A percentile compares a stretch with the other conserved stretches of the same genome.
phyloP scores from a whole-genome alignment of 2,329 filamentous ascomycete genomes.

The Penicillium thymicola region DNA sequence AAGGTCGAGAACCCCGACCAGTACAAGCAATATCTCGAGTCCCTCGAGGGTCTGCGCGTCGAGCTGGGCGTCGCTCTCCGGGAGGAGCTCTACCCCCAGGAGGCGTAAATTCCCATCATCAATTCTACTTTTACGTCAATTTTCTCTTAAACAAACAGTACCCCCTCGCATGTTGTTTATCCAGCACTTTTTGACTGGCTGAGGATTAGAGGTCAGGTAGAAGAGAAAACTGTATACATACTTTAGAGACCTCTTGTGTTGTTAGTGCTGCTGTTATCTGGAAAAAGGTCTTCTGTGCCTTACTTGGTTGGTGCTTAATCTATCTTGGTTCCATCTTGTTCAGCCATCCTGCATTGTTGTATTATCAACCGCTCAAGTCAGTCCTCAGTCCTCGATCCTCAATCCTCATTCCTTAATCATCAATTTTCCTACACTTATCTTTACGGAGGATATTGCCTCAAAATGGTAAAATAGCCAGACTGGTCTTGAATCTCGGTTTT shows the following conservation, averaged over 20 bases:
- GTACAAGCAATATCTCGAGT: slow-evolving; percentile 91
- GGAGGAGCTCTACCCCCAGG: slow-evolving; percentile 82
- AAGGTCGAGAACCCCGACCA: slow-evolving; percentile 99
- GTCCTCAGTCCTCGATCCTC: slow-evolving; percentile 5
- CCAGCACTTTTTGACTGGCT: slow-evolving; percentile 17
- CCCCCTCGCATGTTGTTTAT: slow-evolving; percentile 14
- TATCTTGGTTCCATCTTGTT: slow-evolving; percentile 19
- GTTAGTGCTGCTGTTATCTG: slow-evolving; percentile 29
- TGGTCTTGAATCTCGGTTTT: slow-evolving; percentile 9
- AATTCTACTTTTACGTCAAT: slow-evolving; percentile 24
- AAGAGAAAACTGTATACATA: slow-evolving; percentile 42
- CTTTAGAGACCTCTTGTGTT: slow-evolving; percentile 33
- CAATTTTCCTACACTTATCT: background rate
- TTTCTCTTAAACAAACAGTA: slow-evolving; percentile 19
- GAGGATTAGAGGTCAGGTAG: slow-evolving; percentile 23
- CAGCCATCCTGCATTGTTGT: slow-evolving; percentile 16
- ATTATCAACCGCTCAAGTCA: slow-evolving; percentile 2
- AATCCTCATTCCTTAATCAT: background rate
- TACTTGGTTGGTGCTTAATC: slow-evolving; percentile 24
- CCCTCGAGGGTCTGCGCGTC: slow-evolving; percentile 88
- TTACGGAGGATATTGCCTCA: background rate
- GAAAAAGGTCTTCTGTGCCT: slow-evolving; percentile 25
- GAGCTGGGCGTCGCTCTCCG: slow-evolving; percentile 89
- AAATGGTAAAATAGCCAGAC: slow-evolving; percentile 1
- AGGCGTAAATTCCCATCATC: slow-evolving; percentile 35